Evolutionary conservation across 805 yeast genomes (phyloP), one percentile per base, ranked within the genome.

Genomic region (Candida verbasci): DNA sequence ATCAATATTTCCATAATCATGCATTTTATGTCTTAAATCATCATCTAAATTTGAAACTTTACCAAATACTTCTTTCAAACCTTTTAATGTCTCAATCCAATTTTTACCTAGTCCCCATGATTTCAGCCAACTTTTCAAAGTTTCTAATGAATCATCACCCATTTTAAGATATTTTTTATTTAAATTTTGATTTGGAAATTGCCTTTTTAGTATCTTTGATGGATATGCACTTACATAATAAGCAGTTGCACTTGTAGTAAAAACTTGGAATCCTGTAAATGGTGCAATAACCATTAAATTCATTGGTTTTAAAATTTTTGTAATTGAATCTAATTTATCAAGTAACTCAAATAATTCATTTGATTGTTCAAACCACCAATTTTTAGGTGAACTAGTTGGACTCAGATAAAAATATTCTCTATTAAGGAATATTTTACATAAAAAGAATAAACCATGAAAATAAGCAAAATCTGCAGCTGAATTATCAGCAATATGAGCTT

Each of bases 241-340:
- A 18, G 60, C 47, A 1, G 67, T 62, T 15, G 59, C 61, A 3
- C 64, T 60, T 20, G 53, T 47, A 2, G 69, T 60, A 45, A 60
- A 62, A 6, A 60, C 50, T 40, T 62, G 58, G 38, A 62, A 60
- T 6, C 64, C 62, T 3, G 68, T 60, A 38, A 62, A 62, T 5
- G 68, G 68, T 1, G 67, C 64, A 18, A 57, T 46, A 4, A 60
- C 59, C 60, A 62, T 57, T 29, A 47, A 39, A 30, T 52, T 45
- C 5, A 45, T 39, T 1, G 43, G 43, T 2, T 53, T 42, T 17
- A 62, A 42, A 1, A 45, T 43, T 11, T 40, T 38, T 4, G 56
- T 47, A 33, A 62, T 38, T 6, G 34, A 38, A 21, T 58, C 45
- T 18, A 60, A 42, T 10, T 46, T 41, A 28, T 55, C 55, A 3